Conservation (phyloP, 116 monocot species). For the Iris pallida region DNA sequence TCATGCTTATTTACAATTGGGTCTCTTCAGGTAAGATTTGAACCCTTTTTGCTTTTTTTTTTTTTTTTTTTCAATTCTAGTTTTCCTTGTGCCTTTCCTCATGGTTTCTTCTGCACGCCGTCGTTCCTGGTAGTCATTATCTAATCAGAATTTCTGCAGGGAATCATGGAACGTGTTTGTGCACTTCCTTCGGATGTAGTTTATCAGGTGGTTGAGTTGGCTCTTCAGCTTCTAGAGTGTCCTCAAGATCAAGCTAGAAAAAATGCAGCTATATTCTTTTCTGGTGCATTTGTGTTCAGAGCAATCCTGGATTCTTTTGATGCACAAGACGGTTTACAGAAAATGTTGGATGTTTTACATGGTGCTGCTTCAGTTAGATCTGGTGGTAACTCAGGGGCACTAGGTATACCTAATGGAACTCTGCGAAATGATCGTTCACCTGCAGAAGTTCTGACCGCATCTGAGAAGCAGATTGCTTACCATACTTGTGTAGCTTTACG, state of each 20-base stretch:
- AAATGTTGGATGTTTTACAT: slow-evolving; percentile 71
- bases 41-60: not conserved
- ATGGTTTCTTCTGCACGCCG: not conserved
- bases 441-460: slow-evolving; percentile 79
- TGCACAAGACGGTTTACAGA: slow-evolving; percentile 82
- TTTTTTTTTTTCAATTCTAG: not conserved
- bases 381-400: slow-evolving; percentile 62
- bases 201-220: slow-evolving; percentile 69
- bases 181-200: slow-evolving; percentile 73
- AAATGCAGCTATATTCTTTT: slow-evolving; percentile 87
- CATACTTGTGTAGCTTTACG: slow-evolving; percentile 84
- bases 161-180: slow-evolving; percentile 96
- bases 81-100: not conserved
- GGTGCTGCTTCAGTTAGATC: slow-evolving; percentile 77
- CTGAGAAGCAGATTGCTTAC: slow-evolving; percentile 93
- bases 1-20: slow-evolving; percentile 97
- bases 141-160: slow-evolving; percentile 32
- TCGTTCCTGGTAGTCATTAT: not conserved
- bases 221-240: slow-evolving; percentile 88
- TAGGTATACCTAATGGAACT: slow-evolving; percentile 37
- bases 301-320: slow-evolving; percentile 92
- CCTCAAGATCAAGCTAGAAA: slow-evolving; percentile 90
- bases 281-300: slow-evolving; percentile 89
- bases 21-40: slow-evolving; percentile 72
- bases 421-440: slow-evolving; percentile 64